phyloP scores from a whole-genome alignment of 1,284 basidiomycete species.

The Irpex sp. region DNA sequence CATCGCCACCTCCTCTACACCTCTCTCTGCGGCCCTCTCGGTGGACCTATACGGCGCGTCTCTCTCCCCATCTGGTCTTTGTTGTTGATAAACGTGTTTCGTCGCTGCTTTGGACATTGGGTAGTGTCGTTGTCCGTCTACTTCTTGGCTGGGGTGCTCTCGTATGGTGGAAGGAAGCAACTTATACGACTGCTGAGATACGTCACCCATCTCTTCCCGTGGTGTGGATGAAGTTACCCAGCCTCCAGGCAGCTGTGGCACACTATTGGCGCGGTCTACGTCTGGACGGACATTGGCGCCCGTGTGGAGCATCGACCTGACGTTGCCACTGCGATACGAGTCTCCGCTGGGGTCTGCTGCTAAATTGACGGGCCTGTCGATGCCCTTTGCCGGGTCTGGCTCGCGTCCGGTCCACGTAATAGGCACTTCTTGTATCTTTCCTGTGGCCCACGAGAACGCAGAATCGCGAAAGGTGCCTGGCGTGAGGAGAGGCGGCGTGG shows the following conservation, averaged over 20 bases:
- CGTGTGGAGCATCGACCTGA: constrained; percentile 7
- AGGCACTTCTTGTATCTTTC: constrained; percentile 28
- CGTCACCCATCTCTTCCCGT: constrained; percentile 27
- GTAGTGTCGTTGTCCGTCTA: constrained; percentile 12
- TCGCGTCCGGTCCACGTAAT: constrained; percentile 30
- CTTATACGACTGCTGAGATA: constrained; percentile 14
- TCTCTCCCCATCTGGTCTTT: not conserved
- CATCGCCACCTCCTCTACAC: not conserved
- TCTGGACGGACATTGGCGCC: constrained; percentile 6
- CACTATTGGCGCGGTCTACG: constrained; percentile 7
- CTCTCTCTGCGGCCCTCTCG: not conserved
- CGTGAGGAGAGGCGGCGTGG: constrained; percentile 30
- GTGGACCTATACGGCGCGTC: not conserved
- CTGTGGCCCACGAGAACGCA: constrained; percentile 29
- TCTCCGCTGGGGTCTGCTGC: constrained; percentile 3
- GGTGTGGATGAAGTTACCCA: constrained; percentile 15
- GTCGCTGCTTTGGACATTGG: not conserved
- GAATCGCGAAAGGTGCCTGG: constrained; percentile 35
- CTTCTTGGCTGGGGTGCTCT: constrained; percentile 25
- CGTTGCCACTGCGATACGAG: not conserved
- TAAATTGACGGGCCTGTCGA: not conserved
- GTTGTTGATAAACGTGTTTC: not conserved
- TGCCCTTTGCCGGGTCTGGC: constrained; percentile 14
- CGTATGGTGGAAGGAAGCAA: constrained; percentile 24
- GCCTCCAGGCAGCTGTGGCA: constrained; percentile 18